phyloP scores from a whole-genome alignment of 2,329 filamentous ascomycete genomes.

The Pseudocercospora cruenta region DNA sequence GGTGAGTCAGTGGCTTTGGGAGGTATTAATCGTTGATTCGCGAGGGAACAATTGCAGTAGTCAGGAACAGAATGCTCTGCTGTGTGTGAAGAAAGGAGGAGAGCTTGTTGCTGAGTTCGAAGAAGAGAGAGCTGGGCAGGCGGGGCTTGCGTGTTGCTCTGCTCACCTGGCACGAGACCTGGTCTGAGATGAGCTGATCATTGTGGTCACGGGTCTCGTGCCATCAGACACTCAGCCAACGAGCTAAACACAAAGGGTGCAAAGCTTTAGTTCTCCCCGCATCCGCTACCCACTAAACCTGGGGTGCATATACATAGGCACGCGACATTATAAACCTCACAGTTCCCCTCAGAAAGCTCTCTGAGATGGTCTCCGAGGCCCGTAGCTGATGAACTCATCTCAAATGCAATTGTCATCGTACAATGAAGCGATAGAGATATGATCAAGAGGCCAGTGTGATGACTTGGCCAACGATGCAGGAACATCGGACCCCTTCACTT shows the following conservation, averaged over 20 bases:
- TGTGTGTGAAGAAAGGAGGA: constrained; percentile 11
- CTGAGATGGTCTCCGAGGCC: too few species aligned
- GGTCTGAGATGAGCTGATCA: not conserved
- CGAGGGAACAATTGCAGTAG: constrained; percentile 11
- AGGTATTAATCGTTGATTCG: not conserved
- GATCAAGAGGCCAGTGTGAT: not conserved
- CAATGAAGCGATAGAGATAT: not conserved
- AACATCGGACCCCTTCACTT: not conserved
- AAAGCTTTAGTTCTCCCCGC: too few species aligned
- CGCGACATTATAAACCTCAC: not conserved
- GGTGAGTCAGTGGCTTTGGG: not conserved
- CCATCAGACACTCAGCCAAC: too few species aligned
- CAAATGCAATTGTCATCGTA: not conserved
- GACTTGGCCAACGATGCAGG: not conserved
- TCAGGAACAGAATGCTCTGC: constrained; percentile 15
- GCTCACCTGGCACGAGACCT: not conserved
- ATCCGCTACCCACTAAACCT: too few species aligned
- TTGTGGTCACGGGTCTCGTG: not conserved
- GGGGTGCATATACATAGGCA: not conserved
- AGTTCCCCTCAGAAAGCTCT: not conserved
- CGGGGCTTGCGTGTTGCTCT: constrained; percentile 9
- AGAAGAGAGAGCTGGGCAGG: constrained; percentile 4
- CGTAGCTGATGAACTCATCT: too few species aligned
- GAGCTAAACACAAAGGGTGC: not conserved
- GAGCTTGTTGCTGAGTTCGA: constrained; percentile 4